Evolutionary conservation across 441 rosid genomes (phyloP), one percentile per base, ranked within the genome.

Genomic region (Breynia disticha): DNA sequence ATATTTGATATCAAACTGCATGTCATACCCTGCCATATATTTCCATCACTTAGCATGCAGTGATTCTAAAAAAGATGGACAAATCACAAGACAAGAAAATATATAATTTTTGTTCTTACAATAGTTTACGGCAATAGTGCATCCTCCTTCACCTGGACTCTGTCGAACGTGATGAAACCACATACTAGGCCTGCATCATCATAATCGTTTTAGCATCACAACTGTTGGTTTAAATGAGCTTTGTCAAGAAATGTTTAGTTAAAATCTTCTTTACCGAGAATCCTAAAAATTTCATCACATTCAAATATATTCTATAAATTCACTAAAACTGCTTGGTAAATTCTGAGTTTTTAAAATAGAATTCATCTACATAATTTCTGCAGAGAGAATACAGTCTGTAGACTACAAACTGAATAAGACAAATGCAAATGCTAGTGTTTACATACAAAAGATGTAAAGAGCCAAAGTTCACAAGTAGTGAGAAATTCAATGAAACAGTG

Each of bases 101-200:
- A 28, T 46, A 55, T 46, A 44, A 15, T 16, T 9, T 43, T 50
- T 12, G 53, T 45, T 44, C 89, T 81, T 79, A 84, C 95, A 90
- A 66, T 87, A 87, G 71, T 87, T 90, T 48, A 87, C 63, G 18
- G 98, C 90, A 70, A 87, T 79, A 1, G 86, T 79, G 58, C 74
- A 76, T 55, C 90, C 95, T 3, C 67, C 56, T 24, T 81, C 83
- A 72, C 75, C 90, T 28, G 90, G 77, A 50, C 62, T 76, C 72
- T 90, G 96, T 50, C 84, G 77, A 48, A 90, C 96, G 69, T 90
- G 90, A 79, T 90, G 96, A 75, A 85, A 90, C 97, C 93, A 85
- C 96, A 87, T 87, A 56, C 96, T 90, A 60, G 95, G 98, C 77
- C 95, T 90, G 76, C 71, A 67, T 61, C 46, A 65, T 48, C 38